Percentiles rank a stretch among this genome's conserved stretches.
These are phyloP conservation scores for Fusarium compactum DNA, from an alignment of 2,329 filamentous ascomycete species.

Conservation along the genomic window DNA sequence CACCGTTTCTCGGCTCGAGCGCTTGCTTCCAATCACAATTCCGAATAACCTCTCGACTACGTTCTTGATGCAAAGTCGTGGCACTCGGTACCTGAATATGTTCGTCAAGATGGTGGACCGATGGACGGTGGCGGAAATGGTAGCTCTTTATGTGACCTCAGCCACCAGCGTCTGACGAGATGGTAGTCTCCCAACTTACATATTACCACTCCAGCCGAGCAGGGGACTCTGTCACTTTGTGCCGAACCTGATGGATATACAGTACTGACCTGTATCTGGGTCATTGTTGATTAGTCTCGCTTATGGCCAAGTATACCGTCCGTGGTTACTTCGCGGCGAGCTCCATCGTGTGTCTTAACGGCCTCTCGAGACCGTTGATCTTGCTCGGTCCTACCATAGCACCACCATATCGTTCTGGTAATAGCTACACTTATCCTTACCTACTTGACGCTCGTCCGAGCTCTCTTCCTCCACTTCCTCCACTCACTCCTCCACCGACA, in stretches of 20 bases:
- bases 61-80: constrained; percentile 27
- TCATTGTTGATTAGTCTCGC: constrained; percentile 3
- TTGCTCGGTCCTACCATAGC: constrained; percentile 3
- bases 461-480: constrained; percentile 41
- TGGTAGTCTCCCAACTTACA: constrained; percentile 22
- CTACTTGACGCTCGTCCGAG: constrained; percentile 18
- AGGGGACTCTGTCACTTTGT: constrained; percentile 17
- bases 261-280: constrained; percentile 12
- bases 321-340: neutral
- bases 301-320: neutral
- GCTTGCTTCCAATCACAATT: constrained; percentile 27
- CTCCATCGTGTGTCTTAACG: constrained; percentile 29
- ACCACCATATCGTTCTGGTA: constrained; percentile 1
- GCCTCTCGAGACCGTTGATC: constrained; percentile 3
- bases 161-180: constrained; percentile 30
- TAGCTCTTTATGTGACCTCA: constrained; percentile 25
- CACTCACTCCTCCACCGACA: constrained; percentile 40
- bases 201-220: constrained; percentile 13
- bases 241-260: constrained; percentile 13
- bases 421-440: neutral
- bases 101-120: constrained; percentile 29
- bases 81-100: constrained; percentile 41
- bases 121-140: constrained; percentile 33
- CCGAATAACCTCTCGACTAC: constrained; percentile 14
- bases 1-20: constrained; percentile 35